phyloP scores from a whole-genome alignment of 2,329 filamentous ascomycete genomes.

The Sphaerulina populicola region DNA sequence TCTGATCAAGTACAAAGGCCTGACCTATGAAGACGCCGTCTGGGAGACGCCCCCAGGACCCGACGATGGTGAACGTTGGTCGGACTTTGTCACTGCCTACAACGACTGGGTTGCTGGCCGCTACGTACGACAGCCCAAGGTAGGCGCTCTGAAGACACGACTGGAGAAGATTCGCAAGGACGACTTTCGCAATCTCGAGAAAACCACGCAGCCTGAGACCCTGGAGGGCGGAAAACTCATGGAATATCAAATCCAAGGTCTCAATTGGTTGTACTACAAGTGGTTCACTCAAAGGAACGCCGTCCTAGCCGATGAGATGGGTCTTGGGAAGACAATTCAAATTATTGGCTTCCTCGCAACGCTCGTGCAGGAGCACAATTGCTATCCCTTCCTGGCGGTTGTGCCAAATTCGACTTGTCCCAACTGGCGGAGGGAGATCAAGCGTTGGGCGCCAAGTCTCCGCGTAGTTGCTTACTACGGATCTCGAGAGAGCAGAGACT shows the following conservation, averaged over 20 bases:
- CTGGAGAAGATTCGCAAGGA: slow-evolving; percentile 59
- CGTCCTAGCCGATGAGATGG: slow-evolving; percentile 96
- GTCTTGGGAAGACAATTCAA: slow-evolving; percentile 93
- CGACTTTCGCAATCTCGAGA: slow-evolving; percentile 59
- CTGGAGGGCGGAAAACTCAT: slow-evolving; percentile 75
- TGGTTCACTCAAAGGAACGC: slow-evolving; percentile 76
- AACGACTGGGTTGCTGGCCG: slow-evolving; percentile 74
- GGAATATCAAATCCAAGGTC: slow-evolving; percentile 83
- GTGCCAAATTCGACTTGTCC: slow-evolving; percentile 91
- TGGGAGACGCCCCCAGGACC: slow-evolving; percentile 73
- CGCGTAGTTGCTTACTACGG: slow-evolving; percentile 92
- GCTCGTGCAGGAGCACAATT: slow-evolving; percentile 53
- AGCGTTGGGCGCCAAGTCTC: slow-evolving; percentile 79
- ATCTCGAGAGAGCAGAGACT: slow-evolving; percentile 60
- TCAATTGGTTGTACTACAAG: slow-evolving; percentile 92
- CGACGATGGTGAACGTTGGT: slow-evolving; percentile 61
- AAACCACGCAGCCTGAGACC: slow-evolving; percentile 62
- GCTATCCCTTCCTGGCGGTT: slow-evolving; percentile 87
- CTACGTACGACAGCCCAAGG: slow-evolving; percentile 56
- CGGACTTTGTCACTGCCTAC: slow-evolving; percentile 74
- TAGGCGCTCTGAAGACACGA: slow-evolving; percentile 54
- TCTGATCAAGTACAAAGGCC: slow-evolving; percentile 83
- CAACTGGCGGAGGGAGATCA: slow-evolving; percentile 97
- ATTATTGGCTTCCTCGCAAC: slow-evolving; percentile 74
- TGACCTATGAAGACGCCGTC: slow-evolving; percentile 81